Evolutionary conservation across 352 stramenopile genomes (phyloP).

Genomic region (Nothophytophthora sp.): DNA sequence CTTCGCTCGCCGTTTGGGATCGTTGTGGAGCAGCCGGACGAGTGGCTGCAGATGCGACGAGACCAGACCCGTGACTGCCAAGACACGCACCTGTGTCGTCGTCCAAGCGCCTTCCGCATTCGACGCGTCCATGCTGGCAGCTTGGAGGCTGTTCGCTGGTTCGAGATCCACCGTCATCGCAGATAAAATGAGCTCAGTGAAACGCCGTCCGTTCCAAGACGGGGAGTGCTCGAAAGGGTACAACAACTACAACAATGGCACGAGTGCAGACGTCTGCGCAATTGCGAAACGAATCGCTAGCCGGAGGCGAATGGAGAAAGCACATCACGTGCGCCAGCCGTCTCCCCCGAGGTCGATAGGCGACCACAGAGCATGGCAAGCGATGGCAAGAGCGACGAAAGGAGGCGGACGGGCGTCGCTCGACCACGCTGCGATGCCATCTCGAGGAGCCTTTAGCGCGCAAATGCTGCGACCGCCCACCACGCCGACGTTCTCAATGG

Average conservation of each 20-base stretch:
- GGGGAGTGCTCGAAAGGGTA: too few species aligned
- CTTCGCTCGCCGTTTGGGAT: conserved; percentile 11
- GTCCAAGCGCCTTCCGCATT: conserved; percentile 13
- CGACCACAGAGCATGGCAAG: background rate
- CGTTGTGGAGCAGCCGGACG: conserved; percentile 45
- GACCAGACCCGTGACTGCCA: conserved; percentile 44
- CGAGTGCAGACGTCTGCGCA: too few species aligned
- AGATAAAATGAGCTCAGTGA: too few species aligned
- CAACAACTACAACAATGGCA: too few species aligned
- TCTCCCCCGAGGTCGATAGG: conserved; percentile 4
- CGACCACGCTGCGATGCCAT: conserved; percentile 11
- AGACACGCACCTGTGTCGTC: conserved; percentile 29
- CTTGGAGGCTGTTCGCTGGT: background rate
- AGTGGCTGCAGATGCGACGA: conserved; percentile 48
- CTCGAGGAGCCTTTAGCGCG: conserved; percentile 40
- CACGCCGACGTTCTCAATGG: conserved; percentile 14
- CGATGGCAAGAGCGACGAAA: conserved; percentile 4
- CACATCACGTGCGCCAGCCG: conserved; percentile 12
- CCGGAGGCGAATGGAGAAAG: conserved; percentile 15
- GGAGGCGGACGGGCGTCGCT: background rate
- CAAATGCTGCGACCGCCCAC: conserved; percentile 29
- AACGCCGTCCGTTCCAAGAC: conserved; percentile 29
- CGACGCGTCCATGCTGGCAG: conserved; percentile 1
- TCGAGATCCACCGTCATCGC: conserved; percentile 18
- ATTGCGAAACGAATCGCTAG: conserved; percentile 9